Conservation (phyloP, 805 yeast genomes). For the Metschnikowia lachancei region DNA sequence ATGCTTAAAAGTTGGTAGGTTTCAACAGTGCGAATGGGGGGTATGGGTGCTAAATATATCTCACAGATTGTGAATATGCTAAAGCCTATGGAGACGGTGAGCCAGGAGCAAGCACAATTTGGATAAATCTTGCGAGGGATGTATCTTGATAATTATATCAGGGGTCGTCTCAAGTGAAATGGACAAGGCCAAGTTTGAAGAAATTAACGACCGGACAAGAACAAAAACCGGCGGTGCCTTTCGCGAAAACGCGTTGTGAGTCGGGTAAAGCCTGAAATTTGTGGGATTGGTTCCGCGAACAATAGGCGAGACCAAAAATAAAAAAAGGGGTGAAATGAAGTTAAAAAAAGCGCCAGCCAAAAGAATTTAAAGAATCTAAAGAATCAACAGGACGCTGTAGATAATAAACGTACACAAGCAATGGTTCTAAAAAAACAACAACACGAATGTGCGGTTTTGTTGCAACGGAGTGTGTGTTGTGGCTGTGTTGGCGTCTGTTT, state of each 20-base stretch:
- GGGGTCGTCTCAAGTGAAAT: too few relatives aligned
- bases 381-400: background rate
- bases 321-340: background rate
- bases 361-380: background rate
- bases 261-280: conserved; percentile 3
- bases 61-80: background rate
- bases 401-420: background rate
- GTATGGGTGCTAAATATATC: conserved; percentile 1
- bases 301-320: background rate
- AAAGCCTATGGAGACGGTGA: background rate
- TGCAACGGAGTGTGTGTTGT: too few relatives aligned
- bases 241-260: conserved; percentile 8
- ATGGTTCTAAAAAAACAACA: background rate
- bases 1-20: background rate
- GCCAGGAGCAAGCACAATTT: too few relatives aligned
- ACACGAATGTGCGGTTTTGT: too few relatives aligned
- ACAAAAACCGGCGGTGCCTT: background rate
- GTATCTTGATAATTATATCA: too few relatives aligned
- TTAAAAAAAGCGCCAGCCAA: background rate
- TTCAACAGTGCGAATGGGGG: conserved; percentile 1
- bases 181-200: too few relatives aligned
- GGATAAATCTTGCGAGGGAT: too few relatives aligned
- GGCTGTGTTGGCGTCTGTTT: too few relatives aligned
- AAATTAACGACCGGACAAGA: background rate
- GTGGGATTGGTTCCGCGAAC: background rate